Base-by-base conservation (phyloP, 768 basidiomycete genomes). In the Lenzites betulinus region DNA sequence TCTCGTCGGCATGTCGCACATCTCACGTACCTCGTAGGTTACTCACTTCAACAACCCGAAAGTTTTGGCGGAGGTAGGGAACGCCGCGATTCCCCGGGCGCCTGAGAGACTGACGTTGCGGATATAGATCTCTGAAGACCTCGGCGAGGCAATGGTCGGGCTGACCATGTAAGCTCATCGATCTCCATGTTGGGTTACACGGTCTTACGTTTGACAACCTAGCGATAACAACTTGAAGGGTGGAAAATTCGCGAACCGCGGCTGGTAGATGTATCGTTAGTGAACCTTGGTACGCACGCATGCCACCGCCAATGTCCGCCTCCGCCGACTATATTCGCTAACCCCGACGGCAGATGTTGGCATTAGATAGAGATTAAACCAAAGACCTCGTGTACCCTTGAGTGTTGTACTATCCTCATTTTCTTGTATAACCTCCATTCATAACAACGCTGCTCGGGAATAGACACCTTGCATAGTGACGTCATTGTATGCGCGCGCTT, bases 11-110 rank as follows among this genome's bases (percentile, higher is more conserved):
- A 44, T 43, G n/a, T 25, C 9, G 36, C 12, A 23, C 11, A 39
- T 6, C 43, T 26, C 18, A 47, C 36, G 36, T 9, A 20, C 12
- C 15, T 7, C 15, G 9, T 55, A 90, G 88, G 87, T 89, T 13
- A 98, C 96, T 1, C 96, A 99, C 79, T 90, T 87, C 82, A 93
- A 98, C 78, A 96, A 97, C 76, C 86, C 95, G 11, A 89, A 92
- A 70, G 81, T 94, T 44, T 83, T 98, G 44, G 94, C 95, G 22
- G 94, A 98, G 77, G 87, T 93, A 71, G 39, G 70, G 49, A 50
- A 43, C 18, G 55, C 56, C 30, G 50, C 54, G 4, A 47, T 8
- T 9, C 39, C 28, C 11, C 6, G 36, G 57, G 49, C 58, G 12
- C 16, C 6, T 23, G 48, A 30, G 44, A 58, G 57, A 63, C 23